These are phyloP conservation scores for Talaromyces atroroseus DNA, from an alignment of 2,329 filamentous ascomycete genomes.

Conservation along the genomic window DNA sequence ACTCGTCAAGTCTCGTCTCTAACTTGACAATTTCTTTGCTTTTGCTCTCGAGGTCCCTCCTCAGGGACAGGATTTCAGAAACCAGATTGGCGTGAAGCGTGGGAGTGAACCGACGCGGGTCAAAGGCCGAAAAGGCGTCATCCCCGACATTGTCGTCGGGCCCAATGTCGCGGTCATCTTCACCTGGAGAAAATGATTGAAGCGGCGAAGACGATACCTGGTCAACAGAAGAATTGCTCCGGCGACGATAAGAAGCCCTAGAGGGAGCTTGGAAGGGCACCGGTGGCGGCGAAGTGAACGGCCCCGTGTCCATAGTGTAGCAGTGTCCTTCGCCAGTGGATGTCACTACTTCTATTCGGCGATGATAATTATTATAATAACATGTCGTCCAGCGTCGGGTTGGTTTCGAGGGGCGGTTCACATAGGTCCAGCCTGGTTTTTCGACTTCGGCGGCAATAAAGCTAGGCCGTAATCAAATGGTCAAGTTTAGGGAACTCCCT, in stretches of 20 bases:
- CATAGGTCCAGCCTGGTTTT: slow-evolving; percentile 10
- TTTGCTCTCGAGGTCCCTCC: slow-evolving; percentile 87
- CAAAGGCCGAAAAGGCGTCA: slow-evolving; percentile 68
- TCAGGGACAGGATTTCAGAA: slow-evolving; percentile 81
- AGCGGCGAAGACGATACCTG: slow-evolving; percentile 52
- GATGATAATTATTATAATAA: slow-evolving; percentile 3
- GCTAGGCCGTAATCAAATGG: not conserved
- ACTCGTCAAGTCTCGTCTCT: slow-evolving; percentile 66
- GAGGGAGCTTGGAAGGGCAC: slow-evolving; percentile 65
- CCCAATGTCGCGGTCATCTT: slow-evolving; percentile 34
- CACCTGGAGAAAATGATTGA: slow-evolving; percentile 35
- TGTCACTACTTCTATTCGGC: not conserved
- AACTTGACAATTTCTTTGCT: slow-evolving; percentile 78
- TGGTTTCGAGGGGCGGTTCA: not conserved
- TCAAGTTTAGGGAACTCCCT: not conserved
- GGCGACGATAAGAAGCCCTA: slow-evolving; percentile 53
- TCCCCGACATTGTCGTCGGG: slow-evolving; percentile 40
- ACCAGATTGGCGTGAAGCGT: slow-evolving; percentile 92
- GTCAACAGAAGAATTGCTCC: slow-evolving; percentile 61
- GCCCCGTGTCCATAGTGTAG: slow-evolving; percentile 3
- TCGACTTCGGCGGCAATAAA: not conserved
- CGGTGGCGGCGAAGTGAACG: slow-evolving; percentile 59
- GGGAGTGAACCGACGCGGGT: slow-evolving; percentile 88
- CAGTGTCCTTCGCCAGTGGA: not conserved
- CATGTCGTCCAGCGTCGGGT: slow-evolving; percentile 6